phyloP scores from a whole-genome alignment of 257 asterid species.

The Cruciata laevipes region DNA sequence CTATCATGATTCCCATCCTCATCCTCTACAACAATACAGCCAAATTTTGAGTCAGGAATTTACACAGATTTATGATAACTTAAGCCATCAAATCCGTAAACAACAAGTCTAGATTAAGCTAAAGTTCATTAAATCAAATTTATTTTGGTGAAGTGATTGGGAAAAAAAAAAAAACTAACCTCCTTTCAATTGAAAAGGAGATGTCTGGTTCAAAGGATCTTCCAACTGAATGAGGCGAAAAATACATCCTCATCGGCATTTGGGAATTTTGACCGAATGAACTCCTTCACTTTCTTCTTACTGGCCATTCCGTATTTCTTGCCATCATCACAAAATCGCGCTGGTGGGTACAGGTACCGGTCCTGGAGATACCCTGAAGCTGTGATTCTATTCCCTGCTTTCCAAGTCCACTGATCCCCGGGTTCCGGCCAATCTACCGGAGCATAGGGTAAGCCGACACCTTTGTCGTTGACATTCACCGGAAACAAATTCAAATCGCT shows the following conservation, averaged over 20 bases:
- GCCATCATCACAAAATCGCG: slow-evolving; percentile 24
- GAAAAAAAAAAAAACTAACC: slow-evolving; percentile 25
- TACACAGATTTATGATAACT: neutral
- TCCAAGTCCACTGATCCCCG: slow-evolving; percentile 94
- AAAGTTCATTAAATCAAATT: neutral
- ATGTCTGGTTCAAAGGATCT: slow-evolving; percentile 42
- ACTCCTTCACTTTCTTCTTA: slow-evolving; percentile 49
- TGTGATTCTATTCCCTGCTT: slow-evolving; percentile 53
- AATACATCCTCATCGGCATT: slow-evolving; percentile 42
- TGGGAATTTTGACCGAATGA: slow-evolving; percentile 48
- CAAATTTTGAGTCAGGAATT: neutral
- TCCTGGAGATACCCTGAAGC: slow-evolving; percentile 51
- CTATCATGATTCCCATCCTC: slow-evolving; percentile 9
- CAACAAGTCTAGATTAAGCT: no score
- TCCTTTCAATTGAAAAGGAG: slow-evolving; percentile 7
- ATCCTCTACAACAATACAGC: slow-evolving; percentile 8
- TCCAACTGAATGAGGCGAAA: slow-evolving; percentile 83
- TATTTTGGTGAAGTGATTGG: no score
- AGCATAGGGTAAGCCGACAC: slow-evolving; percentile 87
- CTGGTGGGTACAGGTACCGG: slow-evolving; percentile 62
- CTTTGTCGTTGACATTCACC: slow-evolving; percentile 42
- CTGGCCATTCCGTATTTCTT: slow-evolving; percentile 38
- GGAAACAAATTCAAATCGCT: slow-evolving; percentile 48
- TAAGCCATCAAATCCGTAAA: neutral
- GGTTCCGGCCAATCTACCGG: slow-evolving; percentile 78